phyloP scores from a whole-genome alignment of 2,329 filamentous ascomycete genomes.

The Beauveria pseudobassiana region DNA sequence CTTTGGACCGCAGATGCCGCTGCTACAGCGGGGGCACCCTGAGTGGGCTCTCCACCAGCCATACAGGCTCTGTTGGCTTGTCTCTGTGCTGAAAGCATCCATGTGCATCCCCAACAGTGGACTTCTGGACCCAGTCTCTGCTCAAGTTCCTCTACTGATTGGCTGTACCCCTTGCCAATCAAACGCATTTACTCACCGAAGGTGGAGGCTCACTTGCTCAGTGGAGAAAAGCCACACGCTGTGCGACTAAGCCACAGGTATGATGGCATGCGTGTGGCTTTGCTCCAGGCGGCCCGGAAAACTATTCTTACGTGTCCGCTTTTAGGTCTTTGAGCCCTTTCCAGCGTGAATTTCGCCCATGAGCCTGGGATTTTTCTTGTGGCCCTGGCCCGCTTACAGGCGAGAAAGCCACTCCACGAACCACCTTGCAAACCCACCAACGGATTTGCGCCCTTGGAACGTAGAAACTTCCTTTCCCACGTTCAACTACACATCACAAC shows the following conservation, averaged over 20 bases:
- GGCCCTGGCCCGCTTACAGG: conserved; percentile 22
- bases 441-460: conserved; percentile 21
- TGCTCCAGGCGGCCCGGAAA: conserved; percentile 21
- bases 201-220: not conserved
- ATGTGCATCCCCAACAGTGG: not conserved
- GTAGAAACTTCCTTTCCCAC: conserved; percentile 22
- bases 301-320: conserved; percentile 19
- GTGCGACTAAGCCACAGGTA: not conserved
- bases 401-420: conserved; percentile 17
- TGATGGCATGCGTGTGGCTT: not conserved
- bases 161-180: conserved; percentile 5
- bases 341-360: conserved; percentile 25
- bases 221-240: not conserved
- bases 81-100: conserved; percentile 3
- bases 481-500: conserved; percentile 23
- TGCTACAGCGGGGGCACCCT: not conserved
- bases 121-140: not conserved
- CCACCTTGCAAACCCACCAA: conserved; percentile 23
- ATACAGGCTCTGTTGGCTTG: not conserved
- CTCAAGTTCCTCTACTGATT: conserved; percentile 10
- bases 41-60: not conserved
- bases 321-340: conserved; percentile 35
- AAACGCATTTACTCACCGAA: not conserved
- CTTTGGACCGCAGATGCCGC: not conserved
- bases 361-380: conserved; percentile 27